These are phyloP conservation scores for Trametes maxima DNA, from an alignment of 768 basidiomycete genomes.

Conservation along the genomic window DNA sequence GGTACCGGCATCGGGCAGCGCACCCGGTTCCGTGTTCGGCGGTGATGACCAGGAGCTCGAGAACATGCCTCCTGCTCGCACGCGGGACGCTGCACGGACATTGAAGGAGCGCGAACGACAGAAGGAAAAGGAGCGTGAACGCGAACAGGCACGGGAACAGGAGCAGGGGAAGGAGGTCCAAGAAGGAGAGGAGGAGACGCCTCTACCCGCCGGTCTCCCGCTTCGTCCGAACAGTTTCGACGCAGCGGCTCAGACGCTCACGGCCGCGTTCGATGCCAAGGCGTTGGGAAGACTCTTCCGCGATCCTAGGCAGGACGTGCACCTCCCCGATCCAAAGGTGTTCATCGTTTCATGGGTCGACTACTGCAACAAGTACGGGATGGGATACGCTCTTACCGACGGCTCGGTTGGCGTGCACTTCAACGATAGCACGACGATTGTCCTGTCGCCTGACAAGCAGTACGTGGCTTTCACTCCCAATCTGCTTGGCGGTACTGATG, in stretches of 20 bases:
- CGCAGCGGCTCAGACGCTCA: constrained; percentile 54
- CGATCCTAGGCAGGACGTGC: constrained; percentile 56
- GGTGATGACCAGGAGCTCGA: constrained; percentile 31
- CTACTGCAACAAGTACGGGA: constrained; percentile 99
- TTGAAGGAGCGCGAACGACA: constrained; percentile 27
- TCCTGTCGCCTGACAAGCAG: constrained; percentile 87
- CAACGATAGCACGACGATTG: constrained; percentile 89
- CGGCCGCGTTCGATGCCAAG: constrained; percentile 69
- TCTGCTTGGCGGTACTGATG: background rate
- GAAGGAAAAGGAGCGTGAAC: constrained; percentile 20
- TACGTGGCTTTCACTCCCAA: constrained; percentile 43
- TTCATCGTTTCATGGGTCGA: constrained; percentile 99
- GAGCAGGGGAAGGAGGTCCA: constrained; percentile 3
- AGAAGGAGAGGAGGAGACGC: constrained; percentile 14
- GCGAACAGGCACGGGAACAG: constrained; percentile 2
- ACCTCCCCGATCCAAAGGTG: constrained; percentile 67
- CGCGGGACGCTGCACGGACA: constrained; percentile 15
- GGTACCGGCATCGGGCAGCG: constrained; percentile 55
- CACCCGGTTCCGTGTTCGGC: constrained; percentile 31
- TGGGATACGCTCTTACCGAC: constrained; percentile 97
- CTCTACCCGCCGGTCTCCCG: constrained; percentile 27
- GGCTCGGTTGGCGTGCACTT: constrained; percentile 95
- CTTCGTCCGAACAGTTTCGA: constrained; percentile 63
- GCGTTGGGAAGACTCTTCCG: constrained; percentile 65
- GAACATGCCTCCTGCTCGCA: constrained; percentile 36